A percentile compares a stretch with the other conserved stretches of the same genome.
phyloP scores from a whole-genome alignment of 345 rosid genomes.

The Clausena lansium region DNA sequence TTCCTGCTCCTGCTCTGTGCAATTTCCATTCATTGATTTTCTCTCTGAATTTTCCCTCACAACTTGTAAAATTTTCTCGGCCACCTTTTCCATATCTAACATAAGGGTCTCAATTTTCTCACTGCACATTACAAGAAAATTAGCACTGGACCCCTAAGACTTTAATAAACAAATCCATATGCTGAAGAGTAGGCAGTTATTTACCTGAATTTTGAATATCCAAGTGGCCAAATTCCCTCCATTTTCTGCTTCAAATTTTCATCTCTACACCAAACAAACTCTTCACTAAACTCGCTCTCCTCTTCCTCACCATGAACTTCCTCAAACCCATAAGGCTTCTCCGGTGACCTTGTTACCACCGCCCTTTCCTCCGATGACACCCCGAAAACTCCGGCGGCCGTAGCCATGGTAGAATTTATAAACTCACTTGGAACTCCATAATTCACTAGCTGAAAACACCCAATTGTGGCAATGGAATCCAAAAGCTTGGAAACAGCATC shows the following conservation, averaged over 20 bases:
- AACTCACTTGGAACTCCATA: constrained; percentile 52
- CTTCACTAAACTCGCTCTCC: constrained; percentile 47
- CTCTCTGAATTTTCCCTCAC: constrained; percentile 18
- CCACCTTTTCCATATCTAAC: constrained; percentile 50
- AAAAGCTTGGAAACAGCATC: constrained; percentile 32
- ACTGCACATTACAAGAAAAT: constrained; percentile 33
- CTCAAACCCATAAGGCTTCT: constrained; percentile 52
- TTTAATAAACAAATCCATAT: too few species aligned
- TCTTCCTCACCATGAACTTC: constrained; percentile 48
- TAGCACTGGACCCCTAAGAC: not conserved
- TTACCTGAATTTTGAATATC: constrained; percentile 67
- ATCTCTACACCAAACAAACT: constrained; percentile 62
- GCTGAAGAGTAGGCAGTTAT: not conserved
- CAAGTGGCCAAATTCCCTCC: constrained; percentile 61
- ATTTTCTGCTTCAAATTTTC: constrained; percentile 36
- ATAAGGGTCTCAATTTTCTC: constrained; percentile 52
- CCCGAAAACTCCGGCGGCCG: constrained; percentile 45
- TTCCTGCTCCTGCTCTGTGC: constrained; percentile 23
- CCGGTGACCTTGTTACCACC: constrained; percentile 41
- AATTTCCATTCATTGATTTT: constrained; percentile 10
- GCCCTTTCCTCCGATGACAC: constrained; percentile 39
- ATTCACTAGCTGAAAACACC: constrained; percentile 81
- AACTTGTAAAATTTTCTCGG: constrained; percentile 34
- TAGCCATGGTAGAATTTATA: constrained; percentile 29
- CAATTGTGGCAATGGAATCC: constrained; percentile 58